Conservation (phyloP, 108 stramenopile species). For the Cyclotella distinguenda region DNA sequence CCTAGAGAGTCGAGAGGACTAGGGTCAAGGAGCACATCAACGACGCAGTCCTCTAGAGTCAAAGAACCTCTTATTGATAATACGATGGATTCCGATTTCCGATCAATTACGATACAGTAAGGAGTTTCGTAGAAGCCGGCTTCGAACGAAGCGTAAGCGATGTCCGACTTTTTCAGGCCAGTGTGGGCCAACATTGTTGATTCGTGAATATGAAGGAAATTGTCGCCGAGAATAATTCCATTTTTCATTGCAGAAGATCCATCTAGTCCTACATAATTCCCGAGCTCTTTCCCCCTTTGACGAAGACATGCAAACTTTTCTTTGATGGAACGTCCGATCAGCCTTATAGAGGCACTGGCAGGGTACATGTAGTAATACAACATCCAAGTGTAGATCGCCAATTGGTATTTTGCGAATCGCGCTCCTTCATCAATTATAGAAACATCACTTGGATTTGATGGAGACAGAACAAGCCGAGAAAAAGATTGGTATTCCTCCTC, state of each 20-base stretch:
- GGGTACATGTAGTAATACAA: constrained; percentile 84
- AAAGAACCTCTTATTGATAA: constrained; percentile 92
- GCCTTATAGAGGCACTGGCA: constrained; percentile 63
- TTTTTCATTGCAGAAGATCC: background rate
- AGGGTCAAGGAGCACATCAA: constrained; percentile 88
- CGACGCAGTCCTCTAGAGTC: constrained; percentile 94
- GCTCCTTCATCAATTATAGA: constrained; percentile 79
- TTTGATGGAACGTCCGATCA: constrained; percentile 48
- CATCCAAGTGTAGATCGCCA: constrained; percentile 90
- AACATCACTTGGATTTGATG: constrained; percentile 55
- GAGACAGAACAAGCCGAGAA: constrained; percentile 56
- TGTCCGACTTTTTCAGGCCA: constrained; percentile 70
- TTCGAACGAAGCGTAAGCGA: constrained; percentile 88
- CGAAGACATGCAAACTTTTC: no score
- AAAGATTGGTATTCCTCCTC: constrained; percentile 39
- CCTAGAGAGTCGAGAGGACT: constrained; percentile 73
- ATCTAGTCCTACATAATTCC: constrained; percentile 3
- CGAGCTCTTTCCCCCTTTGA: no score
- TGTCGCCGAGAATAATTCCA: constrained; percentile 58
- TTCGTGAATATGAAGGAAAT: constrained; percentile 73
- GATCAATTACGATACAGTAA: constrained; percentile 92
- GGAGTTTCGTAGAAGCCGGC: constrained; percentile 80
- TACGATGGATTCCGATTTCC: constrained; percentile 81
- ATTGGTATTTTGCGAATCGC: constrained; percentile 74
- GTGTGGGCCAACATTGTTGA: constrained; percentile 72